Conservation (phyloP, 129 eudicot genomes). For the Pittosporum tobira region DNA sequence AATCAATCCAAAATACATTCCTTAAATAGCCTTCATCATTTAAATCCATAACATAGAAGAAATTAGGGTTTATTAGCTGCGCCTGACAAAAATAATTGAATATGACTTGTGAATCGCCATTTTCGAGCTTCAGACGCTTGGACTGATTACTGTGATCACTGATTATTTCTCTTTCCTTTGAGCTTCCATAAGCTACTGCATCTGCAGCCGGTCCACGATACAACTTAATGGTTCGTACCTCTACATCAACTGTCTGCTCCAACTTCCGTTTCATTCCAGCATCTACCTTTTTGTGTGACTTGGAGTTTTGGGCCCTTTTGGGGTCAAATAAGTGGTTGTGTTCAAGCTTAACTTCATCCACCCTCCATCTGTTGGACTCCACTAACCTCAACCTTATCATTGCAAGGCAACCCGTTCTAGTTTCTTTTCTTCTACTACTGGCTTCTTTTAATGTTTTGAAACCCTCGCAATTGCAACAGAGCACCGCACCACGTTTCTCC, state of each 20-base stretch:
- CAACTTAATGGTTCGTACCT: slow-evolving; percentile 69
- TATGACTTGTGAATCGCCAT: slow-evolving; percentile 44
- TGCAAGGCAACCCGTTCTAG: slow-evolving; percentile 82
- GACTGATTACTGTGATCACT: slow-evolving; percentile 27
- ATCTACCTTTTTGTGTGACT: slow-evolving; percentile 66
- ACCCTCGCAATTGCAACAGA: slow-evolving; percentile 93
- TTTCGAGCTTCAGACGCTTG: slow-evolving; percentile 40
- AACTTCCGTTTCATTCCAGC: slow-evolving; percentile 46
- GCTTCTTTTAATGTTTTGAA: slow-evolving; percentile 80
- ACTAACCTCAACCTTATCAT: slow-evolving; percentile 70
- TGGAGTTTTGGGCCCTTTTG: slow-evolving; percentile 61
- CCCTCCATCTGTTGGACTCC: slow-evolving; percentile 72
- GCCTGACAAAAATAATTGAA: slow-evolving; percentile 42
- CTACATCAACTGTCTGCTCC: slow-evolving; percentile 47
- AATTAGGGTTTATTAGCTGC: slow-evolving; percentile 60
- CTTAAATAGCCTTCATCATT: slow-evolving; percentile 57
- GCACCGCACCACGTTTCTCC: slow-evolving; percentile 87
- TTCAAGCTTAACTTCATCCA: slow-evolving; percentile 76
- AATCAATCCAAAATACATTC: slow-evolving; percentile 84
- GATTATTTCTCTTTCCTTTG: slow-evolving; percentile 35
- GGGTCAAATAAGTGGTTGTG: slow-evolving; percentile 85
- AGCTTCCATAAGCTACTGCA: slow-evolving; percentile 37
- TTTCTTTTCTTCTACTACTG: slow-evolving; percentile 67
- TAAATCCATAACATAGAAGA: slow-evolving; percentile 70
- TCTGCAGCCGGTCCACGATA: slow-evolving; percentile 53